Conservation (phyloP, 352 stramenopile species). For the Saprolegnia diclina region DNA sequence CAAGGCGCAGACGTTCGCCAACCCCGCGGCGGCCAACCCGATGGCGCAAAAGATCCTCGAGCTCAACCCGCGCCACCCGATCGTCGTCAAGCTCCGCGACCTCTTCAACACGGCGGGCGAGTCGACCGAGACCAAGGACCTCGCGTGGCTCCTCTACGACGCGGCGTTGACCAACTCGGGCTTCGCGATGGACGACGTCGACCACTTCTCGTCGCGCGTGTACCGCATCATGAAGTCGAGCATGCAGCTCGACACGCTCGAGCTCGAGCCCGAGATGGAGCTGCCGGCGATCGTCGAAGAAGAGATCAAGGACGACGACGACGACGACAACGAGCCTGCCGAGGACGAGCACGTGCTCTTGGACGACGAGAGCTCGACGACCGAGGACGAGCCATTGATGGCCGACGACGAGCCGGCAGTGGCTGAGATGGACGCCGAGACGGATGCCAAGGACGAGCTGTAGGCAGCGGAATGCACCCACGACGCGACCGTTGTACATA, state of each 20-base stretch:
- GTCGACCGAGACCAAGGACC: constrained; percentile 85
- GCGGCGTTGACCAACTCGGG: constrained; percentile 96
- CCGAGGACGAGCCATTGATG: constrained; percentile 2
- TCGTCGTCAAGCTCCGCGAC: constrained; percentile 94
- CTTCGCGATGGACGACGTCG: constrained; percentile 93
- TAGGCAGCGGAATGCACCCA: constrained; percentile 29
- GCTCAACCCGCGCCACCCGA: constrained; percentile 98
- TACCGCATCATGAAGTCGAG: constrained; percentile 91
- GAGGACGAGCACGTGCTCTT: constrained; percentile 38
- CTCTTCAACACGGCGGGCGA: constrained; percentile 57
- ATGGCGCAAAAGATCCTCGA: constrained; percentile 85
- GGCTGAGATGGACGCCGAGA: background rate
- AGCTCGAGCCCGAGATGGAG: constrained; percentile 94
- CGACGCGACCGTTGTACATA: no score
- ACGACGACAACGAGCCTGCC: constrained; percentile 46
- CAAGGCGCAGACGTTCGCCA: constrained; percentile 95
- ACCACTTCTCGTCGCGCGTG: constrained; percentile 91
- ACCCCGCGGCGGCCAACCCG: constrained; percentile 45
- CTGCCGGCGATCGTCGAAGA: constrained; percentile 67
- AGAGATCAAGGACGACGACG: constrained; percentile 22
- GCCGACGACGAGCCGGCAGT: constrained; percentile 27
- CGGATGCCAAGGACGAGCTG: constrained; percentile 56
- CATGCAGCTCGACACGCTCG: constrained; percentile 88
- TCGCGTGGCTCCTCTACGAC: constrained; percentile 97
- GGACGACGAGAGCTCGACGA: constrained; percentile 34